phyloP scores from a whole-genome alignment of 176 grass and related monocot species.

The Areca catechu region DNA sequence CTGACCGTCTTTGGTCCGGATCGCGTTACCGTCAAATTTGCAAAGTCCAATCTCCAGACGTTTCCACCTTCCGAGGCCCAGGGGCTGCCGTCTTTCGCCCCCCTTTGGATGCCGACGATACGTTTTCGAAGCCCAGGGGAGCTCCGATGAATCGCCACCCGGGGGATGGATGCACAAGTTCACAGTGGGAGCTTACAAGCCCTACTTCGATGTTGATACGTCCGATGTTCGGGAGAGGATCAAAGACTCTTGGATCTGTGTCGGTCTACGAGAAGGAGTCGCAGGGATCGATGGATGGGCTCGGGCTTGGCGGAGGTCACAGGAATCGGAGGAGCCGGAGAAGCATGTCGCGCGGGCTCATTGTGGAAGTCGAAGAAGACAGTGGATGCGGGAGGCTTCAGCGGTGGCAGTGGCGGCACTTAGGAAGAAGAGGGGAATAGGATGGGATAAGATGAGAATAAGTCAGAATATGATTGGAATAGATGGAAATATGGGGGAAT shows the following conservation, averaged over 20 bases:
- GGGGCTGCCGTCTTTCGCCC: conserved; percentile 76
- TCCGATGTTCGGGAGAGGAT: conserved; percentile 88
- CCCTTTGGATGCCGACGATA: conserved; percentile 83
- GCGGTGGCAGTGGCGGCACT: too few relatives aligned
- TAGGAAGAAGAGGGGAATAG: too few relatives aligned
- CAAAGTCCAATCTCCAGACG: conserved; percentile 82
- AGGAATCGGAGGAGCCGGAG: too few relatives aligned
- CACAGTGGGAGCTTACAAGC: conserved; percentile 76
- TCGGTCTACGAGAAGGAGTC: too few relatives aligned
- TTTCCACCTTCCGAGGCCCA: conserved; percentile 74
- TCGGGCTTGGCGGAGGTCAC: too few relatives aligned
- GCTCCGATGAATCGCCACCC: conserved; percentile 45
- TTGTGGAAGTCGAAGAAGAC: too few relatives aligned
- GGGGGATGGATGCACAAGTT: conserved; percentile 79
- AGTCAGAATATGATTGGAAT: too few relatives aligned
- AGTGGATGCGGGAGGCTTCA: too few relatives aligned
- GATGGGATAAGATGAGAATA: too few relatives aligned
- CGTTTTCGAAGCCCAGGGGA: conserved; percentile 52
- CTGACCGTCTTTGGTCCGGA: conserved; percentile 52
- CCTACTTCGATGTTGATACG: conserved; percentile 86
- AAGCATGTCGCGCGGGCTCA: too few relatives aligned
- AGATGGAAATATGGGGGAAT: too few relatives aligned
- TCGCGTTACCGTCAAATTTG: conserved; percentile 68
- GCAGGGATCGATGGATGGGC: too few relatives aligned
- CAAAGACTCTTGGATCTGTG: conserved; percentile 78